Evolutionary conservation across 192 early-diverging fungal species (phyloP).

Genomic region (Coemansia sp.): DNA sequence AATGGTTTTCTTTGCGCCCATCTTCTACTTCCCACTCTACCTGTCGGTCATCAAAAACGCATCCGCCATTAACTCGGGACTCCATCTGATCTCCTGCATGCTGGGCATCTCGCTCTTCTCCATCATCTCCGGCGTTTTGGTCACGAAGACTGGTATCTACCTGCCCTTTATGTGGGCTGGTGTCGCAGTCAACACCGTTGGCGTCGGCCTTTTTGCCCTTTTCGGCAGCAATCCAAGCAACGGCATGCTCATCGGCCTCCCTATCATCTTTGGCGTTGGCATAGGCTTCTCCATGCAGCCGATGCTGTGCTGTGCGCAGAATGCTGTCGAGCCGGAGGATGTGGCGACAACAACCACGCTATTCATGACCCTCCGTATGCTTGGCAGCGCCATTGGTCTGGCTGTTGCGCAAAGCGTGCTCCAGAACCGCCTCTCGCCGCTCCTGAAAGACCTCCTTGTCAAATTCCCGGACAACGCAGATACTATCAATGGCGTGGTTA

Average conservation of each 20-base stretch:
- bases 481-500: slow-evolving; percentile 40
- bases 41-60: slow-evolving; percentile 65
- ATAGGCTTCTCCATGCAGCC: slow-evolving; percentile 49
- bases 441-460: slow-evolving; percentile 18
- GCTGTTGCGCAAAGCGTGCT: slow-evolving; percentile 34
- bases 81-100: slow-evolving; percentile 46
- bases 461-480: slow-evolving; percentile 41
- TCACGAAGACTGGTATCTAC: slow-evolving; percentile 40
- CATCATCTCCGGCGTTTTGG: slow-evolving; percentile 28
- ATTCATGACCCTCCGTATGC: slow-evolving; percentile 40
- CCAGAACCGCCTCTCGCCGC: slow-evolving; percentile 35
- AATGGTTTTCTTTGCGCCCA: slow-evolving; percentile 35
- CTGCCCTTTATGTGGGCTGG: slow-evolving; percentile 31
- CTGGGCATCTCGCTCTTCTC: slow-evolving; percentile 34
- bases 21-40: slow-evolving; percentile 65
- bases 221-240: slow-evolving; percentile 27
- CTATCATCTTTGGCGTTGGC: slow-evolving; percentile 48
- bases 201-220: slow-evolving; percentile 38
- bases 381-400: slow-evolving; percentile 45
- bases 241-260: slow-evolving; percentile 42
- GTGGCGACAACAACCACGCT: slow-evolving; percentile 46
- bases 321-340: slow-evolving; percentile 25
- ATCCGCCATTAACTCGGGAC: slow-evolving; percentile 34
- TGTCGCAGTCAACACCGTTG: slow-evolving; percentile 16
- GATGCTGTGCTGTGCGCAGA: slow-evolving; percentile 43